Conservation (phyloP, 2,329 filamentous ascomycete genomes). For the Hymenoscyphus fraxineus region DNA sequence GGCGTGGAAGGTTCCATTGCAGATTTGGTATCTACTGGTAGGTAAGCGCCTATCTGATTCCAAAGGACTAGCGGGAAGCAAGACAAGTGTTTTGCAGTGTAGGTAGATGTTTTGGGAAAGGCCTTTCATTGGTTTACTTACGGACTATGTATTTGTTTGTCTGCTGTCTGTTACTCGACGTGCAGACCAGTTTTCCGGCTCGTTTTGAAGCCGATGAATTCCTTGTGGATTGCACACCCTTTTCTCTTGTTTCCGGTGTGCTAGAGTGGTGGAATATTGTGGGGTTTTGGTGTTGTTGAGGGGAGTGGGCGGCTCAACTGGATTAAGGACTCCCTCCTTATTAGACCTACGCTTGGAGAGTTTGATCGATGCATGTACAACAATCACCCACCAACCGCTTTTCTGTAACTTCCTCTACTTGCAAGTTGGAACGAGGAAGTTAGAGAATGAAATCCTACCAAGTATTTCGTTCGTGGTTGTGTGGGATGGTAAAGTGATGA, state of each 20-base stretch:
- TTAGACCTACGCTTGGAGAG: neutral
- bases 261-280: neutral
- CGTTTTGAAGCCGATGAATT: neutral
- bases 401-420: neutral
- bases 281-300: neutral
- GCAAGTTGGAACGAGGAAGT: neutral
- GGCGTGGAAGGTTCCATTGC: neutral
- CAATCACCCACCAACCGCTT: neutral
- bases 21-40: neutral
- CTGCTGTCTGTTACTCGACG: neutral
- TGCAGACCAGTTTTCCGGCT: neutral
- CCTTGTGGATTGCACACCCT: neutral
- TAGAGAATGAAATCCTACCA: neutral
- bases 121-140: neutral
- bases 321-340: neutral
- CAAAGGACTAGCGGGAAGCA: too few relatives aligned
- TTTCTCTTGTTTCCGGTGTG: neutral
- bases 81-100: too few relatives aligned
- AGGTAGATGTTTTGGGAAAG: neutral
- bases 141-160: neutral
- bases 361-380: neutral
- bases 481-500: neutral
- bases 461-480: neutral
- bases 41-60: neutral
- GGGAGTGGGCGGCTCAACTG: neutral